Percentiles rank a stretch among this genome's conserved stretches.
Evolutionary conservation across 2,329 filamentous ascomycete species (phyloP).

Genomic region (Dactylella cylindrospora): DNA sequence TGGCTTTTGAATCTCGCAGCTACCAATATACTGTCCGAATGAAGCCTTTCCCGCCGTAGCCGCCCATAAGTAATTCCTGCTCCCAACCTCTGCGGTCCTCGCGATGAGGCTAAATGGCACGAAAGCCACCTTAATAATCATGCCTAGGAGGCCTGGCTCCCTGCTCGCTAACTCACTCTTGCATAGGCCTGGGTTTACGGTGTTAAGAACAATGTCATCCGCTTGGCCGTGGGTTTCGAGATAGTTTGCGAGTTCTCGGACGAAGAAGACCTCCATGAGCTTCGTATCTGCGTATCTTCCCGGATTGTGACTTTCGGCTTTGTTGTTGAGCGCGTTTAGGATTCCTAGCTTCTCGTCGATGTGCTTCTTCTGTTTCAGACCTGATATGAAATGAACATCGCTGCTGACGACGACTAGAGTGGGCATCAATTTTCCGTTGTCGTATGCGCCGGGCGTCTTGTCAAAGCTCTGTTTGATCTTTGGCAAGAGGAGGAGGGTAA

Average conservation of each 20-base stretch:
- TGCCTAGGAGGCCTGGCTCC: slow-evolving; percentile 2
- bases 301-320: neutral
- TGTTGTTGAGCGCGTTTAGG: slow-evolving; percentile 43
- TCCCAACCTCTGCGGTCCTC: slow-evolving; percentile 50
- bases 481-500: slow-evolving; percentile 59
- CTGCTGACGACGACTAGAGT: slow-evolving; percentile 52
- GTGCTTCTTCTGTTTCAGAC: slow-evolving; percentile 24
- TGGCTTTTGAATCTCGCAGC: slow-evolving; percentile 37
- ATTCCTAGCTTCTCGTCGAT: slow-evolving; percentile 19
- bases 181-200: slow-evolving; percentile 45
- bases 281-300: slow-evolving; percentile 45
- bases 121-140: neutral
- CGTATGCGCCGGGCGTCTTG: slow-evolving; percentile 51
- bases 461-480: slow-evolving; percentile 48
- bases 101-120: slow-evolving; percentile 8
- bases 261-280: slow-evolving; percentile 44
- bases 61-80: slow-evolving; percentile 49
- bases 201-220: slow-evolving; percentile 43
- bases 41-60: slow-evolving; percentile 43
- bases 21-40: slow-evolving; percentile 47
- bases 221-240: neutral
- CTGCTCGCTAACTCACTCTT: slow-evolving; percentile 29
- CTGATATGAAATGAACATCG: slow-evolving; percentile 51
- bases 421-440: slow-evolving; percentile 51
- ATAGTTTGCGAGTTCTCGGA: slow-evolving; percentile 41